phyloP scores from a whole-genome alignment of 352 stramenopile genomes.

The Phytophthora nicotianae region DNA sequence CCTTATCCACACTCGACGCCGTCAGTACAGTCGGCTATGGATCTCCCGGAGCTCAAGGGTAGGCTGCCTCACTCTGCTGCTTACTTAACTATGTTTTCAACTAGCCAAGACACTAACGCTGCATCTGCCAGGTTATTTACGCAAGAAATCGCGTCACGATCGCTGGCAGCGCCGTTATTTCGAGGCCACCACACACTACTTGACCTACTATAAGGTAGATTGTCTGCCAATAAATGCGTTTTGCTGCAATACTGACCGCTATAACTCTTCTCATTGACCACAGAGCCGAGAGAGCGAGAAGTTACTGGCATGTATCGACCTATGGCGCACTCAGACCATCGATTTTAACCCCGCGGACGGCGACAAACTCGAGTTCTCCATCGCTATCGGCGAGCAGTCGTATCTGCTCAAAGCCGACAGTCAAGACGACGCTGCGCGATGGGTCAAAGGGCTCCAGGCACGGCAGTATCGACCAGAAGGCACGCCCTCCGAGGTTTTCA shows the following conservation, averaged over 20 bases:
- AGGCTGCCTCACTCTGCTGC: not conserved
- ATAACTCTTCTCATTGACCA: not conserved
- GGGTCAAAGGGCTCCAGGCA: constrained; percentile 62
- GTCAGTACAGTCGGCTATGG: constrained; percentile 43
- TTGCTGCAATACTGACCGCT: not conserved
- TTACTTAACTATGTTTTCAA: not conserved
- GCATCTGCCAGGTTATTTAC: constrained; percentile 79
- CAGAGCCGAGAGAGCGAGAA: constrained; percentile 88
- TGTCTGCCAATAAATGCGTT: not conserved
- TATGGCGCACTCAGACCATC: constrained; percentile 87
- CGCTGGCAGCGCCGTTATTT: constrained; percentile 98
- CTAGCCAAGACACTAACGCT: constrained; percentile 4
- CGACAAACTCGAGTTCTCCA: constrained; percentile 79
- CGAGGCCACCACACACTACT: constrained; percentile 97
- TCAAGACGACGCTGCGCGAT: constrained; percentile 59
- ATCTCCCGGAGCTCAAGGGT: constrained; percentile 87
- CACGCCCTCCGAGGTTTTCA: constrained; percentile 82
- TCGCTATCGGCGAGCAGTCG: constrained; percentile 86
- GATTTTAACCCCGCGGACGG: constrained; percentile 62
- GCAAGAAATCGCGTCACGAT: constrained; percentile 93
- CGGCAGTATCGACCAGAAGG: constrained; percentile 75
- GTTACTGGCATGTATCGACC: constrained; percentile 86
- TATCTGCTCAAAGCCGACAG: constrained; percentile 85
- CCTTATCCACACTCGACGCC: constrained; percentile 12
- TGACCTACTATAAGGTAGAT: constrained; percentile 98